These are phyloP conservation scores for Amauroascus niger DNA, from an alignment of 2,329 filamentous ascomycete genomes.

Conservation along the genomic window DNA sequence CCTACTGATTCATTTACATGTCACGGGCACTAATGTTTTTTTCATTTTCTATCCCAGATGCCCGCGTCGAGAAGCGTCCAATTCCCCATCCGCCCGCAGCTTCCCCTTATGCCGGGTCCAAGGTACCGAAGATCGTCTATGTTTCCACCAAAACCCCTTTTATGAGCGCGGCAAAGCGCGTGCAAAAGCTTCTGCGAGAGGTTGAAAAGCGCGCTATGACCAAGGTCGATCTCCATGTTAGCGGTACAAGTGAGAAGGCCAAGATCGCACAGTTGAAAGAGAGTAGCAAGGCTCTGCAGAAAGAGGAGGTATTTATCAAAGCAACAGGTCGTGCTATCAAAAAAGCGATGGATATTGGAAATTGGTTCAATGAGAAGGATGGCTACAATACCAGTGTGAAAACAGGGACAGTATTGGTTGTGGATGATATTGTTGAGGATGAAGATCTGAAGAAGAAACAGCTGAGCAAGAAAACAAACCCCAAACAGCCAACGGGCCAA, in stretches of 20 bases:
- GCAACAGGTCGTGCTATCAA: conserved; percentile 52
- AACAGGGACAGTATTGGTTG: conserved; percentile 48
- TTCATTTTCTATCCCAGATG: conserved; percentile 29
- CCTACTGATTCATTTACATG: background rate
- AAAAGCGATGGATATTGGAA: conserved; percentile 46
- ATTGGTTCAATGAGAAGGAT: conserved; percentile 47
- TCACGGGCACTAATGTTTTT: background rate
- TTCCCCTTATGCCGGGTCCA: conserved; percentile 43
- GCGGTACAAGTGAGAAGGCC: conserved; percentile 25
- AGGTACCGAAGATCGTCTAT: conserved; percentile 47
- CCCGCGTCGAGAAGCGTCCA: conserved; percentile 46
- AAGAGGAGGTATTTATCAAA: conserved; percentile 49
- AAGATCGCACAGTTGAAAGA: conserved; percentile 27
- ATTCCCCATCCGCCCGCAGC: conserved; percentile 48
- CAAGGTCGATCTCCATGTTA: conserved; percentile 31
- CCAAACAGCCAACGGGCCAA: conserved; percentile 15
- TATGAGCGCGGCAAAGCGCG: conserved; percentile 51
- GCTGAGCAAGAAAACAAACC: conserved; percentile 21
- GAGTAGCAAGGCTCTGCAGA: conserved; percentile 27
- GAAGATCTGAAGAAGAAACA: conserved; percentile 25
- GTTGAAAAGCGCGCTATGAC: conserved; percentile 45
- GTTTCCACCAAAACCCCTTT: conserved; percentile 47
- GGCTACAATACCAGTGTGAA: conserved; percentile 44
- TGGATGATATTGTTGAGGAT: conserved; percentile 50
- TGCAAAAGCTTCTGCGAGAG: conserved; percentile 46